Evolutionary conservation across 2,329 filamentous ascomycete species (phyloP).

Genomic region (Colletotrichum sp.): DNA sequence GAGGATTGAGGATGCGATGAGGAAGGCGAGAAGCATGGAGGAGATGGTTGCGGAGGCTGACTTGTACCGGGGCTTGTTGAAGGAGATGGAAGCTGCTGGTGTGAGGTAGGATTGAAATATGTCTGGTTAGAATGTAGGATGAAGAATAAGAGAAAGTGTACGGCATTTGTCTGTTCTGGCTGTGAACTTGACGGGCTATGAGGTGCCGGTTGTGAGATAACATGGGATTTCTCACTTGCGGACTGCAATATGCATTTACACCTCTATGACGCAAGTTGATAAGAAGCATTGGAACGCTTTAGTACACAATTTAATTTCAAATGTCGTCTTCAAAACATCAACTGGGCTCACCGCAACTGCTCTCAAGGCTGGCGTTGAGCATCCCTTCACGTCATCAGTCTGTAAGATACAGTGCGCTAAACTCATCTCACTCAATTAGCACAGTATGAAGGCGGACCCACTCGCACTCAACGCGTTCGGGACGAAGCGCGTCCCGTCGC

Average conservation of each 20-base stretch:
- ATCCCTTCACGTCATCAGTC: neutral
- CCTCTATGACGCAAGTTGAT: neutral
- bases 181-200: neutral
- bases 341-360: neutral
- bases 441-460: neutral
- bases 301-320: neutral
- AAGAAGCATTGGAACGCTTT: accelerated
- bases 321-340: neutral
- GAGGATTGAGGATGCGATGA: slow-evolving; percentile 72
- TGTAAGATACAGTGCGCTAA: neutral
- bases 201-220: neutral
- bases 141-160: neutral
- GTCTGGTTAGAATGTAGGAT: neutral
- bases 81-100: slow-evolving; percentile 39
- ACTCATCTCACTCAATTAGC: accelerated
- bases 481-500: slow-evolving; percentile 17
- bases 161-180: neutral
- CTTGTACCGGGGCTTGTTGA: slow-evolving; percentile 61
- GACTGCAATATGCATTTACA: neutral
- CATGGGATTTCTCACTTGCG: neutral
- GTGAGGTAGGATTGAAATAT: neutral
- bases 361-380: neutral
- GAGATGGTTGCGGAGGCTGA: slow-evolving; percentile 84
- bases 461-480: slow-evolving; percentile 11
- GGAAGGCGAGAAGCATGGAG: slow-evolving; percentile 69